A percentile compares a stretch with the other conserved stretches of the same genome.
Evolutionary conservation across 2,329 filamentous ascomycete genomes (phyloP).

Genomic region (Alternaria alternata): DNA sequence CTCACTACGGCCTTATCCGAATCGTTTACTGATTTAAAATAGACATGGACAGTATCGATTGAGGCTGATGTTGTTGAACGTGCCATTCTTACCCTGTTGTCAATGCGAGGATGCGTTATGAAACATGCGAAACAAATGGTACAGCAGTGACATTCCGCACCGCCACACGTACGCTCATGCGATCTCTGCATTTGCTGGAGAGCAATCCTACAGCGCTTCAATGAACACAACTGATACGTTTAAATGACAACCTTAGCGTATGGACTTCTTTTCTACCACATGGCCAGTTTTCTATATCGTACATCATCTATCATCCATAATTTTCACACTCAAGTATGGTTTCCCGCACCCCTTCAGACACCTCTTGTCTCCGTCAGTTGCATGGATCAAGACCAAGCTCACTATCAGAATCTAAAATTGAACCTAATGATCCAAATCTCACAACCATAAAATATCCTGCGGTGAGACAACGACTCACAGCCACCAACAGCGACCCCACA

Average conservation of each 20-base stretch:
- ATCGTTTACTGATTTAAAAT: background rate
- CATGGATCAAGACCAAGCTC: background rate
- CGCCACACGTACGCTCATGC: constrained; percentile 15
- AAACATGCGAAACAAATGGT: constrained; percentile 6
- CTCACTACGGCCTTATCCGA: background rate
- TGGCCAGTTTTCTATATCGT: background rate
- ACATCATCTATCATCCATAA: background rate
- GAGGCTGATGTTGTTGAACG: background rate
- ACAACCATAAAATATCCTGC: background rate
- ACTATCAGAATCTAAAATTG: background rate
- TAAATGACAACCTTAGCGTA: background rate
- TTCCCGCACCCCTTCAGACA: background rate
- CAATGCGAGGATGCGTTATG: background rate
- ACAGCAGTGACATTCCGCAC: constrained; percentile 14
- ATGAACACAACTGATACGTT: background rate
- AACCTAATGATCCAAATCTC: background rate
- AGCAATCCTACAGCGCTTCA: background rate
- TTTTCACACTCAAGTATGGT: background rate
- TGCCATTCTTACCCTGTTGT: background rate
- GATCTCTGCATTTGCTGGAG: constrained; percentile 3
- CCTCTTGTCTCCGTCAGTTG: background rate
- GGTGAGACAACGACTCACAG: background rate
- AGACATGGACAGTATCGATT: background rate
- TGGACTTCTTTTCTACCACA: background rate
- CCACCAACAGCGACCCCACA: background rate